Evolutionary conservation across 1,284 basidiomycete genomes (phyloP).

Genomic region (Termitomyces sp.): DNA sequence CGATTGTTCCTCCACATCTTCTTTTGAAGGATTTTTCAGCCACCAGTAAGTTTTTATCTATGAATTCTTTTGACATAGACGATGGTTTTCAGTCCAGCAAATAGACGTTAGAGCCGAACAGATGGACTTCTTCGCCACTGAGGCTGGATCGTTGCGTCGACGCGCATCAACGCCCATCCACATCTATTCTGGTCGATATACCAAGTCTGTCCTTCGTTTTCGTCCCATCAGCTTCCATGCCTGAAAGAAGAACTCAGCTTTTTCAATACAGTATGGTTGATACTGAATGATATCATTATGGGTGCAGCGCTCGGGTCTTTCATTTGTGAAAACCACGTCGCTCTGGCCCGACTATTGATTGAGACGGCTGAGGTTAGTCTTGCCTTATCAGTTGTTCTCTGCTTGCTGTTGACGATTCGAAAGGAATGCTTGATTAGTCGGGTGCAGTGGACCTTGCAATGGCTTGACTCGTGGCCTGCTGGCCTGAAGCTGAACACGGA

Average conservation of each 20-base stretch:
- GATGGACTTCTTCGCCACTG: slow-evolving; percentile 34
- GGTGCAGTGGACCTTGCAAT: slow-evolving; percentile 57
- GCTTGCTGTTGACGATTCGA: neutral
- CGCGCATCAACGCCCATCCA: slow-evolving; percentile 26
- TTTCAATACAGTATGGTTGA: slow-evolving; percentile 88
- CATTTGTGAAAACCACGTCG: slow-evolving; percentile 54
- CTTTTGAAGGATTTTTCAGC: slow-evolving; percentile 33
- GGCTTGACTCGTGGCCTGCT: slow-evolving; percentile 95
- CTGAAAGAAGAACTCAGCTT: slow-evolving; percentile 47
- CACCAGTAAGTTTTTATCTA: slow-evolving; percentile 23
- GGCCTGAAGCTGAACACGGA: slow-evolving; percentile 96
- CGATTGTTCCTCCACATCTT: slow-evolving; percentile 10
- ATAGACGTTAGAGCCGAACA: slow-evolving; percentile 43
- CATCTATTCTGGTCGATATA: slow-evolving; percentile 45
- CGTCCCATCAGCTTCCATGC: slow-evolving; percentile 1
- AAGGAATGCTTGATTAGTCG: slow-evolving; percentile 34
- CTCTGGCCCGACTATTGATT: slow-evolving; percentile 36
- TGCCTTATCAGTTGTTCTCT: neutral
- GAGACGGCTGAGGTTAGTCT: slow-evolving; percentile 37
- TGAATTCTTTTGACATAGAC: neutral
- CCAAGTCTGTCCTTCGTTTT: slow-evolving; percentile 42
- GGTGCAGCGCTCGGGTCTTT: slow-evolving; percentile 70
- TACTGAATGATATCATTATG: slow-evolving; percentile 86
- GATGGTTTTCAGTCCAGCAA: slow-evolving; percentile 37
- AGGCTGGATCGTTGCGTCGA: slow-evolving; percentile 29